phyloP scores from a whole-genome alignment of 306 rosid genomes.

The Corylus avellana region DNA sequence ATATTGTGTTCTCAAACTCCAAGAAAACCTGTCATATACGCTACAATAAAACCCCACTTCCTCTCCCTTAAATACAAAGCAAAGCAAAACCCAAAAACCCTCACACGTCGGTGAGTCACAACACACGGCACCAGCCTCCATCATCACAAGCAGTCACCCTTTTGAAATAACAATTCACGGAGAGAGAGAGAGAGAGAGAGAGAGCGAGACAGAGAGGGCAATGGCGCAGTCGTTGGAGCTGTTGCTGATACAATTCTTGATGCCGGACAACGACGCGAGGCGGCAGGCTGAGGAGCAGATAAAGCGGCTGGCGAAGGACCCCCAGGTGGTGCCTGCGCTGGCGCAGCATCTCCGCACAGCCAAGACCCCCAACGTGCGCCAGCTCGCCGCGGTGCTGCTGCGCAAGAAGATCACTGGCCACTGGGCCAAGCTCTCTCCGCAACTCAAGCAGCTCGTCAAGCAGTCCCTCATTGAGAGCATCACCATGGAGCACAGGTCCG shows the following conservation, averaged over 20 bases:
- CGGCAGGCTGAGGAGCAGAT: conserved; percentile 98
- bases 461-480: conserved; percentile 84
- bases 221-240: conserved; percentile 97
- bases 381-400: conserved; percentile 89
- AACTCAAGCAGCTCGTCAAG: conserved; percentile 68
- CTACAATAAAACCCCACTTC: not conserved
- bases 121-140: not conserved
- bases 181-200: not conserved
- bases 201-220: no score
- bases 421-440: conserved; percentile 91
- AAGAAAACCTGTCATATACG: no score
- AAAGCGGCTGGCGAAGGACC: conserved; percentile 90
- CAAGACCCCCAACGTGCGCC: conserved; percentile 96
- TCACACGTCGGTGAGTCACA: not conserved
- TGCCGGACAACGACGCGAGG: conserved; percentile 99
- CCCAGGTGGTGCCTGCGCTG: conserved; percentile 86
- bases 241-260: conserved; percentile 81
- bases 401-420: conserved; percentile 98
- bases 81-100: conserved; percentile 35
- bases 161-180: not conserved
- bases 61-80: conserved; percentile 34
- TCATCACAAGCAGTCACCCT: not conserved
- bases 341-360: conserved; percentile 94
- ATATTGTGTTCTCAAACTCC: no score
- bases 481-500: conserved; percentile 86